Conservation (phyloP, 2,329 filamentous ascomycete genomes). For the Drechslerella coelobrocha region DNA sequence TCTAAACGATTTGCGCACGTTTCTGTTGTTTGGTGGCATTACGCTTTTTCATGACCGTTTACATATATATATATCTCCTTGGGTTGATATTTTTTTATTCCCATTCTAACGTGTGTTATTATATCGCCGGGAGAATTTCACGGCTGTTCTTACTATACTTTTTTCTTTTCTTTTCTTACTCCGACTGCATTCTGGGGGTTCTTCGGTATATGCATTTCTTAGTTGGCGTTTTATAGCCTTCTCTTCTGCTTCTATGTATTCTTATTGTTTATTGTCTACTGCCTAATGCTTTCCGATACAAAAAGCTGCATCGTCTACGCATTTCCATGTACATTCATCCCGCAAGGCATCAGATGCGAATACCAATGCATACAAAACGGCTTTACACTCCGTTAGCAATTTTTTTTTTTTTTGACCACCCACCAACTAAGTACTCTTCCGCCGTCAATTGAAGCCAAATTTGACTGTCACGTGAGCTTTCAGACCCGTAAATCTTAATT, state of each 20-base stretch:
- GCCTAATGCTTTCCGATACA: neutral
- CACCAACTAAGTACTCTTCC: too few relatives aligned
- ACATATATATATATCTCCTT: neutral
- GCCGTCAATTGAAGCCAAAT: too few relatives aligned
- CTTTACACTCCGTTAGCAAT: too few relatives aligned
- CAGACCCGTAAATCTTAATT: too few relatives aligned
- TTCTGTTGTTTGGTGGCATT: constrained; percentile 3
- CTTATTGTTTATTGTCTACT: neutral
- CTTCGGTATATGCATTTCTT: neutral
- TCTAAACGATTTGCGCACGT: constrained; percentile 15
- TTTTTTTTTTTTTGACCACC: too few relatives aligned
- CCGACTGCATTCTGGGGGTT: too few relatives aligned
- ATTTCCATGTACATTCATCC: neutral
- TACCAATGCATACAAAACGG: too few relatives aligned
- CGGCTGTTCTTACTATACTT: neutral
- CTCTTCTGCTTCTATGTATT: neutral
- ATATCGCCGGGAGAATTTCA: neutral
- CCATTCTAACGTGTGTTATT: neutral
- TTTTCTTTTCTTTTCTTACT: too few relatives aligned
- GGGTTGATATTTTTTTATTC: neutral
- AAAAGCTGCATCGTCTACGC: neutral
- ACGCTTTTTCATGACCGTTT: neutral
- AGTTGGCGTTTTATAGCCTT: neutral
- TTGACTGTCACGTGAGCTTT: too few relatives aligned
- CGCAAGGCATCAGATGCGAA: neutral